These are phyloP conservation scores for Dalbergia cultrata DNA, from an alignment of 306 rosid species.

Conservation along the genomic window DNA sequence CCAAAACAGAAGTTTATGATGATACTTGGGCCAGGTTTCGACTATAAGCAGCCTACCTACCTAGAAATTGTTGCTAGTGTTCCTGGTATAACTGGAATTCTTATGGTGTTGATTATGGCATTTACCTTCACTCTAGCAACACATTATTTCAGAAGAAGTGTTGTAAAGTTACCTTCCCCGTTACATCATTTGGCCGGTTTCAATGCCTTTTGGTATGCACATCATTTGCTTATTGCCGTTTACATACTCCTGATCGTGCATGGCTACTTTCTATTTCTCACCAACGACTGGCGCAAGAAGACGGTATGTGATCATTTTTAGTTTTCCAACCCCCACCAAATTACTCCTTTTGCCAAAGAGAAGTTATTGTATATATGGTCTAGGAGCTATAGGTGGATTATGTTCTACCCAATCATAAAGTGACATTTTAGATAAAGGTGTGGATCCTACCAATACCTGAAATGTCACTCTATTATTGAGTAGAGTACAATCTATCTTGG, in stretches of 20 bases:
- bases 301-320: conserved; percentile 61
- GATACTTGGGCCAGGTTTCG: conserved; percentile 63
- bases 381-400: too few relatives aligned
- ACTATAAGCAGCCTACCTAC: conserved; percentile 62
- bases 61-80: conserved; percentile 49
- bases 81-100: conserved; percentile 72
- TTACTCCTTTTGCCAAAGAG: not conserved
- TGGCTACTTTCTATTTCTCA: conserved; percentile 73
- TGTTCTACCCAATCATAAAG: too few relatives aligned
- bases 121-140: conserved; percentile 81
- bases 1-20: conserved; percentile 55
- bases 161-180: conserved; percentile 63
- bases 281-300: conserved; percentile 65
- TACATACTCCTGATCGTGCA: conserved; percentile 72
- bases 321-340: not conserved
- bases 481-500: too few relatives aligned
- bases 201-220: conserved; percentile 95
- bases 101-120: conserved; percentile 72
- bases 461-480: too few relatives aligned
- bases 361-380: too few relatives aligned
- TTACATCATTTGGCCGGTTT: conserved; percentile 78
- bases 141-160: conserved; percentile 70
- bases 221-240: conserved; percentile 79
- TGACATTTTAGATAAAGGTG: too few relatives aligned
- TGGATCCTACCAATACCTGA: too few relatives aligned